A percentile compares a stretch with the other conserved stretches of the same genome.
Evolutionary conservation across 148 eudicot species (phyloP).

Genomic region (Fagopyrum homotropicum): DNA sequence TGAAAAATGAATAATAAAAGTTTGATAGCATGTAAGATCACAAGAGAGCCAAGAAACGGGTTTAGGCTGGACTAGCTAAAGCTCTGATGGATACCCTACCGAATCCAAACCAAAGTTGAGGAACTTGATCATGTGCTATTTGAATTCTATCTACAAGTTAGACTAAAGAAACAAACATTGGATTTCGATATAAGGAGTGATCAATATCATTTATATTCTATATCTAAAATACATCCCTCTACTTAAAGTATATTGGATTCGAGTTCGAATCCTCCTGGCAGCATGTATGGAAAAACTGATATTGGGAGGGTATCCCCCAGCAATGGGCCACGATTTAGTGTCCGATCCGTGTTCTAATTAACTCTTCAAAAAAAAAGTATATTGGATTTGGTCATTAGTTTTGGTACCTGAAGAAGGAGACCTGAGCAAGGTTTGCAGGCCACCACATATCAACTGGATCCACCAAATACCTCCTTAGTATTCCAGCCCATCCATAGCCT

Average conservation of each 20-base stretch:
- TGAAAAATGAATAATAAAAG: neutral
- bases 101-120: neutral
- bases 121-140: neutral
- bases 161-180: neutral
- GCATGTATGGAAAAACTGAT: no score
- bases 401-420: conserved; percentile 80
- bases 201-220: neutral
- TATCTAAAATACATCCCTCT: neutral
- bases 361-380: no score
- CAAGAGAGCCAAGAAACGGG: no score
- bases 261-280: no score
- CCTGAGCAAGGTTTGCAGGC: conserved; percentile 97
- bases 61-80: neutral
- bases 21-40: no score
- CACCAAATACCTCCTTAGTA: conserved; percentile 83
- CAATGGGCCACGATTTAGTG: no score
- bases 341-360: conserved; percentile 96
- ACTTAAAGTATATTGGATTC: neutral
- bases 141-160: neutral
- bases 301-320: conserved; percentile 57
- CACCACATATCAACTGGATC: conserved; percentile 99
- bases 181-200: no score
- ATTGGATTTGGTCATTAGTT: neutral
- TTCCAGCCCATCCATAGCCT: conserved; percentile 99
- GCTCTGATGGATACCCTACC: no score